Conservation (phyloP, 1,284 basidiomycete species). For the Hemileia vastatrix region DNA sequence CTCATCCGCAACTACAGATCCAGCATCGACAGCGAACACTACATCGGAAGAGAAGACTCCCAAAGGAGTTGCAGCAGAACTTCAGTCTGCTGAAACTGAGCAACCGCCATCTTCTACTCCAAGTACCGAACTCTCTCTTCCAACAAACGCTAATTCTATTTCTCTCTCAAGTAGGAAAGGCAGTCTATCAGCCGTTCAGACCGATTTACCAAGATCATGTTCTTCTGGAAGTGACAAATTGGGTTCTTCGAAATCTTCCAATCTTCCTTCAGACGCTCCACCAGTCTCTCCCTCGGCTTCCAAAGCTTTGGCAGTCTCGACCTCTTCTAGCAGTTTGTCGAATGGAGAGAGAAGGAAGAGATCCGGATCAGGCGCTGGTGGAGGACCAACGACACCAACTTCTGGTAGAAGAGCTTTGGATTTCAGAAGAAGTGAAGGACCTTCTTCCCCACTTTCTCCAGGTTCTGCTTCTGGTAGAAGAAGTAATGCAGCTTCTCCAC, state of each 20-base stretch:
- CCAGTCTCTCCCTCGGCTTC: neutral
- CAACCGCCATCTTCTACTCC: neutral
- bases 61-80: neutral
- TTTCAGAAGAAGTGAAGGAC: neutral
- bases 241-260: neutral
- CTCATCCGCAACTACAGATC: too few species aligned
- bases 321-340: neutral
- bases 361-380: neutral
- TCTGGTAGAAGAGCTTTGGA: neutral
- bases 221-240: neutral
- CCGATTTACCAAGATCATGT: neutral
- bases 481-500: neutral
- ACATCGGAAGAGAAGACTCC: neutral
- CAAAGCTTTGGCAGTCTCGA: neutral
- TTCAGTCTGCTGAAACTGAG: neutral
- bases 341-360: neutral
- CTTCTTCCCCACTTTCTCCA: neutral
- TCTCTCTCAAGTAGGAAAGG: neutral
- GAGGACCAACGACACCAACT: neutral
- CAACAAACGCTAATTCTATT: neutral
- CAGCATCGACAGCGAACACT: too few species aligned
- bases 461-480: neutral
- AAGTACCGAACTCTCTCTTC: neutral
- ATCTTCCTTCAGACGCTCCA: neutral
- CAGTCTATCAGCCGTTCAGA: neutral